Evolutionary conservation across 2,329 filamentous ascomycete genomes (phyloP).

Genomic region (Phaeophleospora eucalypticola): DNA sequence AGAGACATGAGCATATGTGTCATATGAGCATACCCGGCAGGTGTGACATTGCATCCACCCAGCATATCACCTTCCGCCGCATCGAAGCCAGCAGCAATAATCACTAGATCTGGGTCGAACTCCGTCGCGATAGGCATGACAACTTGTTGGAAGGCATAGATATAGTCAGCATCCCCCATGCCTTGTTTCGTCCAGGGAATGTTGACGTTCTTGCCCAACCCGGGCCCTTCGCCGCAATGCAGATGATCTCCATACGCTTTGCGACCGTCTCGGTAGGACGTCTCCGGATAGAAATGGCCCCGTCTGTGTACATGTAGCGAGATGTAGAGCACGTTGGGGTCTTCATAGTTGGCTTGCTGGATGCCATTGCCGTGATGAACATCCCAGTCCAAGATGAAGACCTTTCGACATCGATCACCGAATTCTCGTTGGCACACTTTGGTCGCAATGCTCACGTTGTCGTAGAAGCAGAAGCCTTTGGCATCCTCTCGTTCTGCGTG

Average conservation of each 20-base stretch:
- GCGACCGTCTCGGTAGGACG: constrained; percentile 53
- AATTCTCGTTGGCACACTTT: constrained; percentile 79
- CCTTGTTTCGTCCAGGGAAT: constrained; percentile 64
- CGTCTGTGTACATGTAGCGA: constrained; percentile 86
- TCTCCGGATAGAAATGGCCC: constrained; percentile 76
- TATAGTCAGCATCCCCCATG: constrained; percentile 95
- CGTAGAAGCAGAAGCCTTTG: constrained; percentile 96
- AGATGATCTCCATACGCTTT: constrained; percentile 56
- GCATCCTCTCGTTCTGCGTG: constrained; percentile 82
- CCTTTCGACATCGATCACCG: constrained; percentile 73
- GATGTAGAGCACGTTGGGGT: constrained; percentile 93
- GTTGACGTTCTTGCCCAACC: constrained; percentile 62
- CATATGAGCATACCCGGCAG: constrained; percentile 93
- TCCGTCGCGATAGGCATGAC: constrained; percentile 95
- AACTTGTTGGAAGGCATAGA: constrained; percentile 91
- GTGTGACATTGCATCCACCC: constrained; percentile 87
- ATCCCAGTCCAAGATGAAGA: constrained; percentile 89
- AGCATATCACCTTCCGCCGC: constrained; percentile 90
- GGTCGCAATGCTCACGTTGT: constrained; percentile 93
- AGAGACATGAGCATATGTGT: constrained; percentile 98
- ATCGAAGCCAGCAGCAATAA: constrained; percentile 94
- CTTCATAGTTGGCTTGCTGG: constrained; percentile 92
- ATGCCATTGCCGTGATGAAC: constrained; percentile 83
- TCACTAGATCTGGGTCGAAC: constrained; percentile 89
- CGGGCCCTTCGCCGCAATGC: constrained; percentile 56